Percentiles rank a stretch among this genome's conserved stretches.
These are phyloP conservation scores for Lotmaria passim DNA, from an alignment of 208 protist genomes.

Conservation along the genomic window DNA sequence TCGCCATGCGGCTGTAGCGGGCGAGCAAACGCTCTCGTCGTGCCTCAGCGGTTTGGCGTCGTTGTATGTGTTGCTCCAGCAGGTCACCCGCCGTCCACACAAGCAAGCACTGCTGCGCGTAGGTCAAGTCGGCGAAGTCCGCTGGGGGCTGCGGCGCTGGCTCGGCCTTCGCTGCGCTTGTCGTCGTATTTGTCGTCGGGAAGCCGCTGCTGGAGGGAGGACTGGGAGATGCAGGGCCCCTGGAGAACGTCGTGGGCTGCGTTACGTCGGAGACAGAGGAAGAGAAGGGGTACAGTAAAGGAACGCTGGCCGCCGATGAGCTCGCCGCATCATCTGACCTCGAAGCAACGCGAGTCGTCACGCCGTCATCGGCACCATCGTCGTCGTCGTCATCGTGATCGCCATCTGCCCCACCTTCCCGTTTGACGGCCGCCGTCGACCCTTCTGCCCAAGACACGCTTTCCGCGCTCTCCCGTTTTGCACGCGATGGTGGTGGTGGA, in stretches of 20 bases:
- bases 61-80: slow-evolving; percentile 36
- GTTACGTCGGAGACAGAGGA: neutral
- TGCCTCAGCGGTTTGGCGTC: slow-evolving; percentile 10
- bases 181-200: neutral
- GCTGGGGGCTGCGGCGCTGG: neutral
- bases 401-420: too few species aligned
- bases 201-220: neutral
- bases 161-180: neutral
- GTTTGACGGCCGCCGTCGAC: too few species aligned
- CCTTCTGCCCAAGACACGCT: too few species aligned
- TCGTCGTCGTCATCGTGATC: neutral
- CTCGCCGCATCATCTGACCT: too few species aligned
- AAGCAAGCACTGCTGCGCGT: slow-evolving; percentile 78
- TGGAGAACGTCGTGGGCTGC: neutral
- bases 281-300: slow-evolving; percentile 1
- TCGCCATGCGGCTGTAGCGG: slow-evolving; percentile 40
- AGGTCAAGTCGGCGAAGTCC: slow-evolving; percentile 50
- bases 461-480: too few species aligned
- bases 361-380: neutral
- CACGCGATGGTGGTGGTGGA: neutral
- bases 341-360: too few species aligned
- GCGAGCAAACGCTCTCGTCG: slow-evolving; percentile 29
- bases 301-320: neutral
- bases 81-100: slow-evolving; percentile 67
- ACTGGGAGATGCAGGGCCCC: neutral